Conservation (phyloP, 2,329 filamentous ascomycete genomes). For the Stachybotrys chartarum region DNA sequence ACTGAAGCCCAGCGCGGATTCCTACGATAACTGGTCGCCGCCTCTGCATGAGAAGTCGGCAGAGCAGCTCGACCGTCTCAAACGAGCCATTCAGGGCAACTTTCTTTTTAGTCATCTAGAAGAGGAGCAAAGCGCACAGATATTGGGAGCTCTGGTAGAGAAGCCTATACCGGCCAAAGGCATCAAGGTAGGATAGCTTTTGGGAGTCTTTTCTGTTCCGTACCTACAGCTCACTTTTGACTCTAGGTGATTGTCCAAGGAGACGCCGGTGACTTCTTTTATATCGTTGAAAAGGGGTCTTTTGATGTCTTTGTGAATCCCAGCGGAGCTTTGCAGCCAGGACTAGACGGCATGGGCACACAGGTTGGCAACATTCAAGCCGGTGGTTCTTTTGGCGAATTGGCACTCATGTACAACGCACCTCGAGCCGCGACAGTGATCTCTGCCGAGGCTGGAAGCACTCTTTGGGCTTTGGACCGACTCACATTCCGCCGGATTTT, state of each 20-base stretch:
- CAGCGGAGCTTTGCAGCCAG: constrained; percentile 69
- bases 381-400: constrained; percentile 91
- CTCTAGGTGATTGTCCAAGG: constrained; percentile 86
- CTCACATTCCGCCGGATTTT: constrained; percentile 95
- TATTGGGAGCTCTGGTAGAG: constrained; percentile 85
- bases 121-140: constrained; percentile 82
- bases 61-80: constrained; percentile 75
- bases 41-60: constrained; percentile 75
- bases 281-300: constrained; percentile 83
- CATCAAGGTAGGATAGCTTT: constrained; percentile 47
- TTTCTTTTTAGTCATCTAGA: constrained; percentile 93
- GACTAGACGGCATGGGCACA: constrained; percentile 72
- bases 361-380: constrained; percentile 77
- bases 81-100: constrained; percentile 76
- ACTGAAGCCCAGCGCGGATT: constrained; percentile 77
- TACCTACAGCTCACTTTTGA: neutral
- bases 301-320: constrained; percentile 90
- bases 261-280: constrained; percentile 95
- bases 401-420: constrained; percentile 98
- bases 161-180: constrained; percentile 92
- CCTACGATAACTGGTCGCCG: constrained; percentile 83
- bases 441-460: constrained; percentile 69
- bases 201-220: neutral
- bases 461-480: constrained; percentile 89
- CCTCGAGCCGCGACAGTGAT: constrained; percentile 91